Conservation (phyloP, 106 monocot species). For the Allium sativum region DNA sequence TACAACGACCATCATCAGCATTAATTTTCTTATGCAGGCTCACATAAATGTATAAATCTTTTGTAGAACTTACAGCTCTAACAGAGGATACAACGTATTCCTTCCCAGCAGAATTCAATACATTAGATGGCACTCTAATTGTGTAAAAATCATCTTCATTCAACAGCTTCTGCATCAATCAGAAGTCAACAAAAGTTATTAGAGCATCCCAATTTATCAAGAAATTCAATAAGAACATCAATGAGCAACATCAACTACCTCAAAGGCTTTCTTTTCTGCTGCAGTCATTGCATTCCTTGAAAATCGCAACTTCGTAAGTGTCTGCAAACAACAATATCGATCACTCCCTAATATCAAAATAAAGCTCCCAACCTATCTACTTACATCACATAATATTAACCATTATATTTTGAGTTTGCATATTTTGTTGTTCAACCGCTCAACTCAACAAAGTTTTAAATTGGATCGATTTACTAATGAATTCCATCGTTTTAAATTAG, state of each 20-base stretch:
- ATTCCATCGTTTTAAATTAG: too few species aligned
- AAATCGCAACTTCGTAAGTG: slow-evolving; percentile 81
- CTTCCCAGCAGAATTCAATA: slow-evolving; percentile 59
- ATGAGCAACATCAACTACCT: slow-evolving; percentile 20
- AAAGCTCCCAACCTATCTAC: too few species aligned
- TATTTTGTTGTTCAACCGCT: too few species aligned
- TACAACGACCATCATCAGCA: too few species aligned
- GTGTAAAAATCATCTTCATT: slow-evolving; percentile 72
- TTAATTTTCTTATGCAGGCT: too few species aligned
- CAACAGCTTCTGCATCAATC: slow-evolving; percentile 50
- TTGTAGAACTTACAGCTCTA: slow-evolving; percentile 72
- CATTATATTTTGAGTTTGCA: too few species aligned
- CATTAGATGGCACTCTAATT: slow-evolving; percentile 80
- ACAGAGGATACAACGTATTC: slow-evolving; percentile 81
- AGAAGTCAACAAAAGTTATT: neutral
- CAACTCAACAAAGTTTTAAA: too few species aligned
- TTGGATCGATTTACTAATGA: too few species aligned
- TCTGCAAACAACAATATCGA: slow-evolving; percentile 24
- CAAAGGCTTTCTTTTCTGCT: slow-evolving; percentile 58
- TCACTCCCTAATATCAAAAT: too few species aligned
- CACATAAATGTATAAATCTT: too few species aligned
- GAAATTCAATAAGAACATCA: neutral
- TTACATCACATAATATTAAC: too few species aligned
- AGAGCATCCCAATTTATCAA: neutral
- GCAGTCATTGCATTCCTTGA: slow-evolving; percentile 49